Conservation (phyloP, 2,329 filamentous ascomycete genomes). For the Pseudogymnoascus sp. region DNA sequence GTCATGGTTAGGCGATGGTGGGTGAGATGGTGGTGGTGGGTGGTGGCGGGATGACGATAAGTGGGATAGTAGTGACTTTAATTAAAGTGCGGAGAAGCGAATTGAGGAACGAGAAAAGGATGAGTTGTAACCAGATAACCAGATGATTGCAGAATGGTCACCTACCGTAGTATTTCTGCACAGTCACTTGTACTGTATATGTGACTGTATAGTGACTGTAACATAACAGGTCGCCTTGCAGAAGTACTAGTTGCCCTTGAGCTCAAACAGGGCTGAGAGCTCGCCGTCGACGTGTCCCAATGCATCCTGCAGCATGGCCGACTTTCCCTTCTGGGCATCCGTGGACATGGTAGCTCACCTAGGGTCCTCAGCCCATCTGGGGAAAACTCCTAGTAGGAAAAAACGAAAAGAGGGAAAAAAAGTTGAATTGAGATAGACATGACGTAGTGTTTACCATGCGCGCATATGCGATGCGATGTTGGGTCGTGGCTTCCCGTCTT, state of each 20-base stretch:
- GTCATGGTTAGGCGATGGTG: not conserved
- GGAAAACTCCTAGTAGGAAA: not conserved
- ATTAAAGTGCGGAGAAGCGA: conserved; percentile 2
- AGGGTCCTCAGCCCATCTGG: not conserved
- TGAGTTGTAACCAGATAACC: not conserved
- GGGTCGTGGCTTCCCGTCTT: not conserved
- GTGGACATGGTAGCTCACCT: not conserved
- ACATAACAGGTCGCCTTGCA: not conserved
- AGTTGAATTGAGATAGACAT: not conserved
- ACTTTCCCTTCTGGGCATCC: not conserved
- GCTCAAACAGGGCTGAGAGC: not conserved
- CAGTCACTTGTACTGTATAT: not conserved
- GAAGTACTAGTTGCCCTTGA: not conserved
- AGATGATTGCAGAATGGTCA: not conserved
- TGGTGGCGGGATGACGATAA: conserved; percentile 2
- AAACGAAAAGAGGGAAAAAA: not conserved
- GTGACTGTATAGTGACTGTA: not conserved
- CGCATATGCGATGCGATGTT: not conserved
- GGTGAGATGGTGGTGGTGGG: not conserved
- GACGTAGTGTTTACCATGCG: not conserved
- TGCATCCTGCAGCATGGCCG: not conserved
- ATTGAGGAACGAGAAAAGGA: not conserved
- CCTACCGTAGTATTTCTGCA: not conserved
- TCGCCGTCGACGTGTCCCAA: not conserved
- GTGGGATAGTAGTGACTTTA: conserved; percentile 4